A percentile compares a stretch with the other conserved stretches of the same genome.
These are phyloP conservation scores for Cyclocybe aegerita DNA, from an alignment of 768 basidiomycete species.

Conservation along the genomic window DNA sequence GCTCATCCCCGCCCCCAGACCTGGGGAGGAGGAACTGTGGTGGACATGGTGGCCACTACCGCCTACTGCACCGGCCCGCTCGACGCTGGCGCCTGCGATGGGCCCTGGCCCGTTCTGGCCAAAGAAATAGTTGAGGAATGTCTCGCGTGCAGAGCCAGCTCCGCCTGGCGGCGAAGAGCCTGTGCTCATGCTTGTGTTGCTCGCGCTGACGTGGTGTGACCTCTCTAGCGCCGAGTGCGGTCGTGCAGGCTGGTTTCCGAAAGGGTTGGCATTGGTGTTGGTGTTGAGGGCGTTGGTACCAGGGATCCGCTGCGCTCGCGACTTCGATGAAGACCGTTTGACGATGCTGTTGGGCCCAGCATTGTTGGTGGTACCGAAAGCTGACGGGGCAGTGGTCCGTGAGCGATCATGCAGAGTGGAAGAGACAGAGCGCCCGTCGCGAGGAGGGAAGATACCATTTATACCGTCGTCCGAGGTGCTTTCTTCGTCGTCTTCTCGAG, in stretches of 20 bases:
- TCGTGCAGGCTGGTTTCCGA: constrained; percentile 16
- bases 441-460: constrained; percentile 53
- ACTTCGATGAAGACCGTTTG: constrained; percentile 37
- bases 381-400: constrained; percentile 36
- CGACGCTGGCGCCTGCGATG: constrained; percentile 54
- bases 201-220: constrained; percentile 18
- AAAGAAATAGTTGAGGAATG: constrained; percentile 97
- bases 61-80: constrained; percentile 28
- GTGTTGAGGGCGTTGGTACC: constrained; percentile 1
- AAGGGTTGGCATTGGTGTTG: not conserved
- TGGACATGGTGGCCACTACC: constrained; percentile 17
- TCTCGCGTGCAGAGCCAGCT: constrained; percentile 69
- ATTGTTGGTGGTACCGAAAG: constrained; percentile 30
- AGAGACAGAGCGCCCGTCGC: constrained; percentile 70
- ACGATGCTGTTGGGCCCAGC: constrained; percentile 22
- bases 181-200: constrained; percentile 26
- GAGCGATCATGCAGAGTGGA: constrained; percentile 76
- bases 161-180: constrained; percentile 37
- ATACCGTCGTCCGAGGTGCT: constrained; percentile 55
- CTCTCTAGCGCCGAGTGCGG: constrained; percentile 33
- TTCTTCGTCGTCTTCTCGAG: too few species aligned
- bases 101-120: constrained; percentile 82
- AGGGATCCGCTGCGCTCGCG: constrained; percentile 22
- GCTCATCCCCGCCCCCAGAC: constrained; percentile 12
- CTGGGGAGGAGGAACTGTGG: too few species aligned